These are phyloP conservation scores for Mortierella sp. DNA, from an alignment of 371 early-diverging fungal genomes.

Conservation along the genomic window DNA sequence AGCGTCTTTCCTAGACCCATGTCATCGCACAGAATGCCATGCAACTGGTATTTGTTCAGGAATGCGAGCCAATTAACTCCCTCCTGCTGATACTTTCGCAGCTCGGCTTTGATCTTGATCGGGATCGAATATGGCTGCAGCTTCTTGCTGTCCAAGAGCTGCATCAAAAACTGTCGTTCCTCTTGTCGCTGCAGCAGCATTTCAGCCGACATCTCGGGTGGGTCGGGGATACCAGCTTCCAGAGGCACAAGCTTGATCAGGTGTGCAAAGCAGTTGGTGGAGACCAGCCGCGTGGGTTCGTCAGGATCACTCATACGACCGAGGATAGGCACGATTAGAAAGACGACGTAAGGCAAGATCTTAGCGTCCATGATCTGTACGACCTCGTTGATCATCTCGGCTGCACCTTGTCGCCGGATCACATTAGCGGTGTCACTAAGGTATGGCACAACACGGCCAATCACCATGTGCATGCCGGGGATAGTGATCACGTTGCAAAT, in stretches of 20 bases:
- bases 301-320: conserved; percentile 98
- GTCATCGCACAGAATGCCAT: conserved; percentile 99
- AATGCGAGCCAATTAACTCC: conserved; percentile 99
- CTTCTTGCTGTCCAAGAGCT: conserved; percentile 90
- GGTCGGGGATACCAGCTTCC: conserved; percentile 91
- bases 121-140: conserved; percentile 91
- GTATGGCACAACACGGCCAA: conserved; percentile 81
- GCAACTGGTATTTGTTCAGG: conserved; percentile 93
- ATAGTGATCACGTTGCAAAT: conserved; percentile 76
- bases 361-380: conserved; percentile 77
- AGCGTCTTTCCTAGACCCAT: conserved; percentile 99
- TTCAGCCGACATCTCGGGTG: conserved; percentile 84
- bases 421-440: conserved; percentile 79
- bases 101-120: conserved; percentile 89
- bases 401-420: conserved; percentile 88
- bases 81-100: conserved; percentile 96
- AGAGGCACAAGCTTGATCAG: conserved; percentile 95
- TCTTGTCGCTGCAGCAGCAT: conserved; percentile 83
- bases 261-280: conserved; percentile 94
- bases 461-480: conserved; percentile 82
- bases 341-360: conserved; percentile 94
- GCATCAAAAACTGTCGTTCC: conserved; percentile 92
- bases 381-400: conserved; percentile 78
- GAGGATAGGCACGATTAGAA: conserved; percentile 95
- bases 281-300: conserved; percentile 87